Evolutionary conservation across 495 filamentous ascomycete genomes (phyloP).

Genomic region (Aspergillus leporis): DNA sequence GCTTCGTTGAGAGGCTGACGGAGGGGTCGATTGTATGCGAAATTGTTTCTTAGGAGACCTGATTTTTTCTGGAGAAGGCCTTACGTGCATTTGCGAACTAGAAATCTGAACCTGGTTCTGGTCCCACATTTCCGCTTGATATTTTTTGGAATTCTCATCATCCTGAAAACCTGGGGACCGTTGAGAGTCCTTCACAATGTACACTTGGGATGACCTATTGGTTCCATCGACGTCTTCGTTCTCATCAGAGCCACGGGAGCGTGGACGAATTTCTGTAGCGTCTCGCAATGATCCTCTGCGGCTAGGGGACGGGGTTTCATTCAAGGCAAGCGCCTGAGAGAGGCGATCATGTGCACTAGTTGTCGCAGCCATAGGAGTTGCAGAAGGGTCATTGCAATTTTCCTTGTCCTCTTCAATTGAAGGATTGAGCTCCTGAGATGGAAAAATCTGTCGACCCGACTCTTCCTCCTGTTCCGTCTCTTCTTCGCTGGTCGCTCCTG

Average conservation of each 20-base stretch:
- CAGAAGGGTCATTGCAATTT: conserved; percentile 37
- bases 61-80: conserved; percentile 20
- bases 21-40: conserved; percentile 29
- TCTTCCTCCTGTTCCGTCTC: conserved; percentile 55
- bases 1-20: conserved; percentile 16
- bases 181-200: conserved; percentile 52
- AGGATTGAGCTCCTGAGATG: conserved; percentile 29
- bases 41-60: conserved; percentile 32
- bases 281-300: conserved; percentile 8
- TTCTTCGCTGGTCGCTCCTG: conserved; percentile 44
- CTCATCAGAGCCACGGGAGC: conserved; percentile 7
- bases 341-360: conserved; percentile 40
- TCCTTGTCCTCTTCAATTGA: conserved; percentile 54
- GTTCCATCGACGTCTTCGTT: conserved; percentile 16
- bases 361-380: conserved; percentile 29
- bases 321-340: conserved; percentile 41
- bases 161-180: conserved; percentile 33
- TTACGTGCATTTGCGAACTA: conserved; percentile 19
- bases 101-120: conserved; percentile 5
- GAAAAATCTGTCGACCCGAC: conserved; percentile 23
- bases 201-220: conserved; percentile 34
- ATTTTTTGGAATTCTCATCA: conserved; percentile 3
- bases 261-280: conserved; percentile 2
- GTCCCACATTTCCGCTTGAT: conserved; percentile 6
- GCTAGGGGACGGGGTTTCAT: conserved; percentile 22